A percentile compares a stretch with the other conserved stretches of the same genome.
Evolutionary conservation across 148 eudicot species (phyloP).

Genomic region (Chenopodium formosanum): DNA sequence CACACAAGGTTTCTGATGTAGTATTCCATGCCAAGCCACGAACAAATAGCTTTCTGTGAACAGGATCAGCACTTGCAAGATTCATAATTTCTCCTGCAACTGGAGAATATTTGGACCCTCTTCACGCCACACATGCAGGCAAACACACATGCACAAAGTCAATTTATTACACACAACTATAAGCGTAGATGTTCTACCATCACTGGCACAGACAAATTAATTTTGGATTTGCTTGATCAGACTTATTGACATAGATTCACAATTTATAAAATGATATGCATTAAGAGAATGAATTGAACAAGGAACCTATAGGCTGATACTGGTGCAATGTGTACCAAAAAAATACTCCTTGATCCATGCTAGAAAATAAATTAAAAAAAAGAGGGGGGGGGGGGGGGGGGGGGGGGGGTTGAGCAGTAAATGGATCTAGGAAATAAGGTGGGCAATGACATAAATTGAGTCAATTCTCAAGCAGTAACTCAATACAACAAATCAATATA

Average conservation of each 20-base stretch:
- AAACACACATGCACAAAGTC: conserved; percentile 66
- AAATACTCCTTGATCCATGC: neutral
- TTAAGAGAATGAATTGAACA: neutral
- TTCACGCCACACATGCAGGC: conserved; percentile 73
- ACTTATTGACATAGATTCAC: no score
- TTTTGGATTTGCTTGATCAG: neutral
- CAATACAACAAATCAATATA: neutral
- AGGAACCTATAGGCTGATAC: neutral
- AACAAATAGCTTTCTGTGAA: conserved; percentile 78
- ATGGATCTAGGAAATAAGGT: neutral
- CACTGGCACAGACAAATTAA: conserved; percentile 8
- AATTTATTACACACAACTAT: conserved; percentile 46
- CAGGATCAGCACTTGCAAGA: conserved; percentile 74
- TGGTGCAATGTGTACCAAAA: neutral
- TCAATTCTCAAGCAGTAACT: neutral
- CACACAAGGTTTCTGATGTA: conserved; percentile 74
- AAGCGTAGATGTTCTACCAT: conserved; percentile 21
- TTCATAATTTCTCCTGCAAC: conserved; percentile 71
- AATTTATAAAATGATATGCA: neutral
- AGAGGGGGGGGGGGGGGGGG: no score
- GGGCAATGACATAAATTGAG: neutral
- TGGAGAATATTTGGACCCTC: conserved; percentile 66
- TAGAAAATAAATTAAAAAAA: neutral
- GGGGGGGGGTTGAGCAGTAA: neutral
- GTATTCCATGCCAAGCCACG: conserved; percentile 84